Base-by-base conservation (phyloP, 768 basidiomycete species). In the Pleurotus sapidus region DNA sequence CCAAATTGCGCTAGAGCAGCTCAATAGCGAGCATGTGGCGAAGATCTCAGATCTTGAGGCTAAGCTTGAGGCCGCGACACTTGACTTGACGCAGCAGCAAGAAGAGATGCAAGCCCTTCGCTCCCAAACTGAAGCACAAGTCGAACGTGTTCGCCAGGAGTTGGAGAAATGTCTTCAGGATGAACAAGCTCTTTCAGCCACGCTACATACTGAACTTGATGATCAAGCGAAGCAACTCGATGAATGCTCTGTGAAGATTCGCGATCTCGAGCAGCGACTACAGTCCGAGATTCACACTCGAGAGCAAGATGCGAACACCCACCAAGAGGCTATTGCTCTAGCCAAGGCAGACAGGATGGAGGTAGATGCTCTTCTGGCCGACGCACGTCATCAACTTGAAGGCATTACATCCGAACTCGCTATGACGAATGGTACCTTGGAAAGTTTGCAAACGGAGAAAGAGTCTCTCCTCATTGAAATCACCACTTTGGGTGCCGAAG, bases 401-500 rank as follows among this genome's bases (percentile, higher is more conserved):
- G 65, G 60, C 34, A 63, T 75, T 25, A 74, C 71, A 43, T 68
- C 64, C n/a, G 73, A 74, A 46, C 66, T 88, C 17, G 70, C 78
- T 42, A 68, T 78, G 49, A 65, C 74, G 24, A 70, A 75, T 46
- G 57, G 57, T 1, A 71, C 75, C 12, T 59, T 77, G 23, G 68
- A 73, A 34, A 46, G 64, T 3, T 55, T 77, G 17, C 78, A 81
- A 59, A 74, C 78, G 46, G 86, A 89, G 70, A 84, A 78, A 60
- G 69, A 67, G 0, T 51, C 66, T 8, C 68, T 87, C 14, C 84
- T 89, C 58, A 74, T 77, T 48, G 75, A 85, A 61, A 77, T 78
- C 46, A 89, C 87, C 0, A 70, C 72, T 12, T 70, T 89, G 24
- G 81, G 82, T 59, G 86, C 88, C 2, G 87, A 91, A 63, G 68